These are phyloP conservation scores for Colletotrichum chrysophilum DNA, from an alignment of 2,329 filamentous ascomycete species.

Conservation along the genomic window DNA sequence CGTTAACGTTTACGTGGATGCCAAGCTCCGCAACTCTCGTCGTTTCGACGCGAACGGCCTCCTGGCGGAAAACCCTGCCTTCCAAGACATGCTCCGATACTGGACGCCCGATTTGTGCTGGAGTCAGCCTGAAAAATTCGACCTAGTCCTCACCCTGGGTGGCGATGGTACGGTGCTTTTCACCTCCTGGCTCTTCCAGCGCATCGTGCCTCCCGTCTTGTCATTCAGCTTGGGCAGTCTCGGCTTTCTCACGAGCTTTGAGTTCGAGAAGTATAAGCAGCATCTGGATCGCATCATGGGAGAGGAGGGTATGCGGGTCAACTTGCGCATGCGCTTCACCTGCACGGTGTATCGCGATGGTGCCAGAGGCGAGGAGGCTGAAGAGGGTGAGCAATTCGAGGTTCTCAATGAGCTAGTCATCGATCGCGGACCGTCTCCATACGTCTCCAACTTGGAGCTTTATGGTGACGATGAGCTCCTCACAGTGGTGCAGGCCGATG, in stretches of 20 bases:
- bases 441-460: slow-evolving; percentile 95
- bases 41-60: slow-evolving; percentile 82
- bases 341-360: slow-evolving; percentile 91
- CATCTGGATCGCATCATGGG: slow-evolving; percentile 92
- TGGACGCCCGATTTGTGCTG: slow-evolving; percentile 98
- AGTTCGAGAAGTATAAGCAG: slow-evolving; percentile 86
- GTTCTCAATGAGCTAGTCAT: slow-evolving; percentile 99
- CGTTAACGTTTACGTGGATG: slow-evolving; percentile 97
- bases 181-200: slow-evolving; percentile 91
- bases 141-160: slow-evolving; percentile 87
- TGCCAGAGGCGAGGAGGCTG: slow-evolving; percentile 64
- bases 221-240: slow-evolving; percentile 85
- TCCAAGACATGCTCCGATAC: slow-evolving; percentile 85
- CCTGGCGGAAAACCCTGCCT: slow-evolving; percentile 75
- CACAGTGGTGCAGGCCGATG: slow-evolving; percentile 95
- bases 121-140: slow-evolving; percentile 91
- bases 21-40: slow-evolving; percentile 86
- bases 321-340: slow-evolving; percentile 97
- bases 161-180: slow-evolving; percentile 88
- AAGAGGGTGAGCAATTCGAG: slow-evolving; percentile 95
- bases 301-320: slow-evolving; percentile 94
- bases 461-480: slow-evolving; percentile 95
- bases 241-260: slow-evolving; percentile 87
- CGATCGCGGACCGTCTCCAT: slow-evolving; percentile 93
- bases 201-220: slow-evolving; percentile 83